A percentile compares a stretch with the other conserved stretches of the same genome.
These are phyloP conservation scores for Trichoderma arundinaceum DNA, from an alignment of 2,329 filamentous ascomycete genomes.

Conservation along the genomic window DNA sequence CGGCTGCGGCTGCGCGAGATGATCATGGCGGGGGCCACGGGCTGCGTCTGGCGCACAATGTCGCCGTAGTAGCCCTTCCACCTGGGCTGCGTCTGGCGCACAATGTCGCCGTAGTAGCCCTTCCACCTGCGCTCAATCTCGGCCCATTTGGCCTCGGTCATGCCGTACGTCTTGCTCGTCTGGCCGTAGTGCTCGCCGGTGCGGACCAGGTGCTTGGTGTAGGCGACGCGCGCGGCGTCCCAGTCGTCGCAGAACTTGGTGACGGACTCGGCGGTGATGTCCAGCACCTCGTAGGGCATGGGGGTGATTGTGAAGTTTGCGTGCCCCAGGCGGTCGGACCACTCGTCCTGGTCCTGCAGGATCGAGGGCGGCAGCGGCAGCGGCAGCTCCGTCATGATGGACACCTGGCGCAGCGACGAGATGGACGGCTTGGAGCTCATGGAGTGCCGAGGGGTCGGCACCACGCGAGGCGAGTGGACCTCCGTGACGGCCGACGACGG, in stretches of 20 bases:
- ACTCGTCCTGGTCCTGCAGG: conserved; percentile 74
- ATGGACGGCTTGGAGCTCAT: conserved; percentile 78
- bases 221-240: conserved; percentile 83
- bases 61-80: no score
- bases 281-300: conserved; percentile 74
- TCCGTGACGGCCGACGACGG: conserved; percentile 55
- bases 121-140: conserved; percentile 79
- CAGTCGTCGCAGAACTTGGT: conserved; percentile 76
- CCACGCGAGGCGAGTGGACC: conserved; percentile 47
- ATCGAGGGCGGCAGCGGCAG: conserved; percentile 68
- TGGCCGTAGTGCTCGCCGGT: conserved; percentile 89
- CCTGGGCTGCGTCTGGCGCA: no score
- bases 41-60: no score
- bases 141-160: conserved; percentile 89
- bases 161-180: conserved; percentile 84
- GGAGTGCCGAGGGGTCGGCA: conserved; percentile 64
- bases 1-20: conserved; percentile 48
- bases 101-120: conserved; percentile 68
- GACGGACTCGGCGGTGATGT: conserved; percentile 61
- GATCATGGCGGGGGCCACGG: conserved; percentile 38
- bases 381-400: conserved; percentile 63
- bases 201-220: conserved; percentile 84
- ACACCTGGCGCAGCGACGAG: conserved; percentile 71
- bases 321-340: conserved; percentile 85
- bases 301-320: conserved; percentile 91